Percentiles rank a stretch among this genome's conserved stretches.
These are phyloP conservation scores for Glycine soja DNA, from an alignment of 306 rosid genomes.

Conservation along the genomic window DNA sequence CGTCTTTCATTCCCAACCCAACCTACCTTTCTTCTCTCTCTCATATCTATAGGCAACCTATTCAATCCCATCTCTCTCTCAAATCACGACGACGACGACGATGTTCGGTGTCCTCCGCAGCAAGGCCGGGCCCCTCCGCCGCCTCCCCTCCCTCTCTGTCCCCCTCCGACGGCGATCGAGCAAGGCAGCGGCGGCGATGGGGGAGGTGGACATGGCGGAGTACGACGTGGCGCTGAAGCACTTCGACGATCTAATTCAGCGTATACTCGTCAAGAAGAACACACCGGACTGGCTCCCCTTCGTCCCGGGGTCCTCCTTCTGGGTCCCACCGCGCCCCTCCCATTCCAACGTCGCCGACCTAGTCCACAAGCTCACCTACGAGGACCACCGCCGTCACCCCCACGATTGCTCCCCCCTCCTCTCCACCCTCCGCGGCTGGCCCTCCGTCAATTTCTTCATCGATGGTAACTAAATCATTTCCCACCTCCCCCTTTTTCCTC, in stretches of 20 bases:
- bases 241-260: conserved; percentile 73
- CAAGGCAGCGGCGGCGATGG: conserved; percentile 41
- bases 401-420: conserved; percentile 57
- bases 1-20: too few species aligned
- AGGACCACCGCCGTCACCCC: not conserved
- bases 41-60: too few species aligned
- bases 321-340: conserved; percentile 81
- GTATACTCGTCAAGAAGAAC: conserved; percentile 62
- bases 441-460: conserved; percentile 57
- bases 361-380: conserved; percentile 46
- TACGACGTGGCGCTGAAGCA: conserved; percentile 62
- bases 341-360: conserved; percentile 56
- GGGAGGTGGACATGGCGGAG: conserved; percentile 63
- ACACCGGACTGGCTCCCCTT: conserved; percentile 91
- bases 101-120: conserved; percentile 24
- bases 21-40: too few species aligned
- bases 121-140: not conserved
- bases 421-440: conserved; percentile 65
- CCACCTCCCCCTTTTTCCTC: too few species aligned
- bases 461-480: conserved; percentile 45
- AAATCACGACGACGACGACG: too few species aligned
- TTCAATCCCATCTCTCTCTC: not conserved
- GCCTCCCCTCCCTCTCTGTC: not conserved
- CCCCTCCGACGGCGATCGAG: conserved; percentile 40
- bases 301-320: conserved; percentile 84